Evolutionary conservation across 371 early-diverging fungal species (phyloP), one percentile per base, ranked within the genome.

Genomic region (Caulochytrium protostelioides): DNA sequence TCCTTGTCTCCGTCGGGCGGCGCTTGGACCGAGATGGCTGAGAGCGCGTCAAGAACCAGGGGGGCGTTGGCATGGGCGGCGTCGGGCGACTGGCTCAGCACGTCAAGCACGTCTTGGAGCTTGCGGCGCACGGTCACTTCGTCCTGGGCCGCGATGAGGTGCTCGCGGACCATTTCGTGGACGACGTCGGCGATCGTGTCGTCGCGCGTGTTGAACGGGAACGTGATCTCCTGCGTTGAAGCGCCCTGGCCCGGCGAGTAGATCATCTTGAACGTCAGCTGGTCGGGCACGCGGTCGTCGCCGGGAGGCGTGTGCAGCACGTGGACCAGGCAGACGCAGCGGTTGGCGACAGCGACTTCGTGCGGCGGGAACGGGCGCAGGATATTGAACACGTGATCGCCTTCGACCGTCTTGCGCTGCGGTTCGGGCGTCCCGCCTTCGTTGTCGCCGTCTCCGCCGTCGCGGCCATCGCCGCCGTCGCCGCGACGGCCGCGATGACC

Each of bases 141-240:
- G 34, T 62, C 58, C 16, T 16, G 29, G n/a, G 28, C 47, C 16
- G 45, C 43, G 25, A 63, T 50, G 4, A 63, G 43, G 14, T 47
- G 45, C 49, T 61, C 64, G 19, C 42, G 24, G 5, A 63, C 54
- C 68, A 73, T 73, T 34, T 74, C 74, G 6, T 47, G 46, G 1
- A 76, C 72, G 2, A 82, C 74, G 28, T 63, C 66, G 9, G 68
- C 69, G n/a, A 69, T 63, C 0, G 79, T 81, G 41, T 82, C 83
- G 1, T 60, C 58, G 13, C 52, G 49, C 21, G 68, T 37, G 40
- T 75, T 54, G 45, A 74, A 82, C 10, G 72, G 69, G 52, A 82
- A 82, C 47, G 70, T 74, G 46, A 77, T 66, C 43, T 72, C 68
- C 44, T 37, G 35, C 2, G 32, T 34, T 10, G 28, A 21, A 5